A percentile compares a stretch with the other conserved stretches of the same genome.
phyloP scores from a whole-genome alignment of 305 asterid species.

The Fraxinus latifolia region DNA sequence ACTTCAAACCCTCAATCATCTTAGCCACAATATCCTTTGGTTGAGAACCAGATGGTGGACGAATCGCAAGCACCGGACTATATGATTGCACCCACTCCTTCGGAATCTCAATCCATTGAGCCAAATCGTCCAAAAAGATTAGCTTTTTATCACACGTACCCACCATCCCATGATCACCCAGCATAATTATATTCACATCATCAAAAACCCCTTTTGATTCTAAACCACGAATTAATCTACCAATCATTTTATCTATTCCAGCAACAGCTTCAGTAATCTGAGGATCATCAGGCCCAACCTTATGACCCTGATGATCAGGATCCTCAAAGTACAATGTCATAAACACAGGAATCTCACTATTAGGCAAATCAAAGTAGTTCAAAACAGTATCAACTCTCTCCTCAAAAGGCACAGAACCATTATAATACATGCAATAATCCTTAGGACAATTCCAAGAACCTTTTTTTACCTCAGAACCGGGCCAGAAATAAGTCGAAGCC shows the following conservation, averaged over 20 bases:
- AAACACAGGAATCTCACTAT: slow-evolving; percentile 57
- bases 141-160: slow-evolving; percentile 70
- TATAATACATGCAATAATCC: slow-evolving; percentile 45
- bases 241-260: slow-evolving; percentile 53
- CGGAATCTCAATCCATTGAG: slow-evolving; percentile 51
- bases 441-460: slow-evolving; percentile 67
- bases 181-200: slow-evolving; percentile 61
- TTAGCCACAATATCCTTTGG: slow-evolving; percentile 46
- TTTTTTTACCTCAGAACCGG: slow-evolving; percentile 72
- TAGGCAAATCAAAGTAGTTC: slow-evolving; percentile 61
- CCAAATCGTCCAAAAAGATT: slow-evolving; percentile 59
- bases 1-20: slow-evolving; percentile 55
- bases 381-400: slow-evolving; percentile 65
- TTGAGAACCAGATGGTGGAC: slow-evolving; percentile 42
- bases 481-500: slow-evolving; percentile 74
- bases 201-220: slow-evolving; percentile 63
- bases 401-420: slow-evolving; percentile 54
- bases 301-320: slow-evolving; percentile 78
- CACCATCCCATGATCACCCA: slow-evolving; percentile 91
- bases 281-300: slow-evolving; percentile 70
- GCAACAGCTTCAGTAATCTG: slow-evolving; percentile 57
- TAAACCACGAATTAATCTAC: slow-evolving; percentile 59
- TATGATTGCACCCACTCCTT: slow-evolving; percentile 64
- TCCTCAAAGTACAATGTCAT: slow-evolving; percentile 72
- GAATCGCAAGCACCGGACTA: slow-evolving; percentile 63